phyloP scores from a whole-genome alignment of 306 rosid genomes.

The Alnus rubra region DNA sequence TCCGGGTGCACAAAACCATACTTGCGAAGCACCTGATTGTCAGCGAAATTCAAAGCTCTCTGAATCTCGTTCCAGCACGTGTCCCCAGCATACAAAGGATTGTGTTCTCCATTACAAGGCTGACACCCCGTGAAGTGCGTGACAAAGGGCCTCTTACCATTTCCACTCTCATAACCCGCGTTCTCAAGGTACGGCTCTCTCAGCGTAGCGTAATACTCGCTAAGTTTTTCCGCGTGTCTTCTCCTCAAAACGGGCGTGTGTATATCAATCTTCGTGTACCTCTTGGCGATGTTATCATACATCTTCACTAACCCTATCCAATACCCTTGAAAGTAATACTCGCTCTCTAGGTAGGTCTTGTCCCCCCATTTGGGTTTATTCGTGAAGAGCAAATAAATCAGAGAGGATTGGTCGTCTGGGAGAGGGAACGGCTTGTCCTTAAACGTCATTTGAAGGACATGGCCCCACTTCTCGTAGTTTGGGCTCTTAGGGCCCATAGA shows the following conservation, averaged over 20 bases:
- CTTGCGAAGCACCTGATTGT: conserved; percentile 46
- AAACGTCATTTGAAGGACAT: conserved; percentile 45
- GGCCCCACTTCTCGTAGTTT: conserved; percentile 68
- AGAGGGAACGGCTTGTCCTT: conserved; percentile 45
- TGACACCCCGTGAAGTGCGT: conserved; percentile 68
- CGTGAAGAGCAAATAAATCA: conserved; percentile 30
- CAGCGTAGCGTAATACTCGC: conserved; percentile 19
- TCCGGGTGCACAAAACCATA: conserved; percentile 40
- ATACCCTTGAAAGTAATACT: conserved; percentile 33
- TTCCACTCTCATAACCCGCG: conserved; percentile 11
- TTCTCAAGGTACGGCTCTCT: conserved; percentile 26
- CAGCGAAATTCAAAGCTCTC: conserved; percentile 51
- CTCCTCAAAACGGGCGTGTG: conserved; percentile 14
- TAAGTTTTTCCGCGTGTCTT: conserved; percentile 45
- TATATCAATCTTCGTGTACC: conserved; percentile 32
- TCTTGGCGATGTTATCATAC: conserved; percentile 8
- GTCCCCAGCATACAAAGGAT: conserved; percentile 32
- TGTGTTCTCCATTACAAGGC: conserved; percentile 48
- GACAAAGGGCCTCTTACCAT: conserved; percentile 37
- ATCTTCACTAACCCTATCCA: conserved; percentile 31
- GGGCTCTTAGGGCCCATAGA: conserved; percentile 82
- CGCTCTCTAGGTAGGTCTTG: conserved; percentile 36
- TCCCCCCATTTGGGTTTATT: conserved; percentile 28
- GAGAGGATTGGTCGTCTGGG: conserved; percentile 43
- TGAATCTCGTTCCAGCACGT: conserved; percentile 46